phyloP scores from a whole-genome alignment of 2,329 filamentous ascomycete species.

The Fusarium irregulare region DNA sequence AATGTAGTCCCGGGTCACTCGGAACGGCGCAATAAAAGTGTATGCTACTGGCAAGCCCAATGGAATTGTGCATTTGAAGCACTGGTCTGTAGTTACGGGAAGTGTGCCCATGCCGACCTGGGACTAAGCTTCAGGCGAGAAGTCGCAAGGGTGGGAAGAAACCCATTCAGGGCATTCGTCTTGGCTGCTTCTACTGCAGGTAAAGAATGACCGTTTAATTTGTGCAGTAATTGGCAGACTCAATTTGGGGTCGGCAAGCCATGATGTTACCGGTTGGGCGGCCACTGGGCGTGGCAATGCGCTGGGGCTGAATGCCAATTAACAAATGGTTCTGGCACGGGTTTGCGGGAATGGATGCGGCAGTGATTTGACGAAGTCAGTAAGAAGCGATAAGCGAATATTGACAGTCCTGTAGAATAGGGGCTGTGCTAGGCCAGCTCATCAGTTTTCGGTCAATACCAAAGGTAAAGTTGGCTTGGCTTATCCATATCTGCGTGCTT shows the following conservation, averaged over 20 bases:
- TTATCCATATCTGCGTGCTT: slow-evolving; percentile 14
- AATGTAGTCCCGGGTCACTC: slow-evolving; percentile 21
- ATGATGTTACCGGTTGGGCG: slow-evolving; percentile 21
- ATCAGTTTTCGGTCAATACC: slow-evolving; percentile 35
- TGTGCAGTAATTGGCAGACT: slow-evolving; percentile 11
- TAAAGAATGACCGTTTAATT: slow-evolving; percentile 4
- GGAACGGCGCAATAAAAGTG: slow-evolving; percentile 16
- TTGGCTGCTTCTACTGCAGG: slow-evolving; percentile 26
- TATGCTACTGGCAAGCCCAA: slow-evolving; percentile 10
- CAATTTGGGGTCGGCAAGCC: neutral
- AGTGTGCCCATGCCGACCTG: neutral
- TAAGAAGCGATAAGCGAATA: slow-evolving; percentile 23
- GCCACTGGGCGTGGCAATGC: slow-evolving; percentile 36
- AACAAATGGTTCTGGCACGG: slow-evolving; percentile 34
- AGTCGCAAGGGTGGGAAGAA: slow-evolving; percentile 9
- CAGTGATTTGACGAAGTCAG: slow-evolving; percentile 22
- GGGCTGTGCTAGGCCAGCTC: slow-evolving; percentile 35
- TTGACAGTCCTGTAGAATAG: slow-evolving; percentile 14
- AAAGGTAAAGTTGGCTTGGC: slow-evolving; percentile 32
- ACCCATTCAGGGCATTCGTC: slow-evolving; percentile 2
- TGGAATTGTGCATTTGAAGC: slow-evolving; percentile 10
- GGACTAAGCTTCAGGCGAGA: slow-evolving; percentile 14
- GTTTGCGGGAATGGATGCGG: slow-evolving; percentile 38
- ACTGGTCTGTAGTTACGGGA: neutral
- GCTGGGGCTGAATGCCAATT: slow-evolving; percentile 39